Conservation (phyloP, 148 eudicot genomes). For the Simmondsia chinensis region DNA sequence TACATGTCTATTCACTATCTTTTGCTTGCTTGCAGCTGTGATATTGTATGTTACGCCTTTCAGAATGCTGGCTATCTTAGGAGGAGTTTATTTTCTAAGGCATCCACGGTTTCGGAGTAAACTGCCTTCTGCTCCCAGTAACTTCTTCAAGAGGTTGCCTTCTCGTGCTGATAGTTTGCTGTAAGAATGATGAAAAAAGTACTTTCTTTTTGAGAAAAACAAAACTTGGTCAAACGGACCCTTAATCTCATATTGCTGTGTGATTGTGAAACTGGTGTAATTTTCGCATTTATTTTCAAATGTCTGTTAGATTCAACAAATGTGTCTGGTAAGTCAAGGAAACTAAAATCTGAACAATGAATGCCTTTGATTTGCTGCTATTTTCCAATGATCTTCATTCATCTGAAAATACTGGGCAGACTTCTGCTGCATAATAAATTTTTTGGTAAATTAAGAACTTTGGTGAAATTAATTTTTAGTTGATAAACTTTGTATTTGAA, state of each 20-base stretch:
- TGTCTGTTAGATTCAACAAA: no score
- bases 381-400: no score
- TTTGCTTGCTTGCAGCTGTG: slow-evolving; percentile 19
- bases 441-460: no score
- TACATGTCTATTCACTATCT: slow-evolving; percentile 20
- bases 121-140: slow-evolving; percentile 35
- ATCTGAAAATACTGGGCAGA: no score
- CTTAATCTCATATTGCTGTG: slow-evolving; percentile 55
- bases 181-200: slow-evolving; percentile 1
- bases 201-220: not conserved
- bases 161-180: slow-evolving; percentile 33
- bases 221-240: slow-evolving; percentile 60
- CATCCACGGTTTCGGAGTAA: slow-evolving; percentile 37
- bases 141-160: slow-evolving; percentile 30
- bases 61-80: slow-evolving; percentile 14
- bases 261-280: no score
- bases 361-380: no score
- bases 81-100: slow-evolving; percentile 17
- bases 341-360: no score
- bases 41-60: slow-evolving; percentile 24
- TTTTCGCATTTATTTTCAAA: no score
- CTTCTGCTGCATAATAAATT: no score
- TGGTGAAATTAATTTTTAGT: no score
- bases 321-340: no score
- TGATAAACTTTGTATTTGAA: no score